Evolutionary conservation across 1,284 basidiomycete genomes (phyloP), one percentile per base, ranked within the genome.

Genomic region (Neolentinus lepideus): DNA sequence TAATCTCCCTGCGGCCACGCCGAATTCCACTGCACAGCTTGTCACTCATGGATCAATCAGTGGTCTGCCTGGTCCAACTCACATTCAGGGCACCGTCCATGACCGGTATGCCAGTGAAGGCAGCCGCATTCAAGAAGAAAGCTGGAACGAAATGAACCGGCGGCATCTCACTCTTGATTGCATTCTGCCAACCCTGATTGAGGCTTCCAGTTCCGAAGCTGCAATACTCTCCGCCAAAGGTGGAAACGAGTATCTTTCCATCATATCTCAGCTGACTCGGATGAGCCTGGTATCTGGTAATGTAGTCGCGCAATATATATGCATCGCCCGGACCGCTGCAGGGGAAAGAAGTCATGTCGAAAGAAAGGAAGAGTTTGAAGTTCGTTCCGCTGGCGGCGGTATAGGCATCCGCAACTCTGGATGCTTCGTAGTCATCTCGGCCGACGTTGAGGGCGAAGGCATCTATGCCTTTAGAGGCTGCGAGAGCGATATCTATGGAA

Each of bases 291-390:
- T 75, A 80, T 4, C 61, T 64, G n/a, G 64, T 65, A 59, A 81
- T 72, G 56, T 77, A 73, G 22, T 64, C 61, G 56, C 72, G 71
- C 21, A 83, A 63, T 16, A 63, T 55, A 46, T 56, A 59, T 11
- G 64, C 69, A 62, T 83, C 75, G 3, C 51, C 59, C 2, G 67
- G 55, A 6, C 60, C 61, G 2, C 60, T 60, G 66, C 82, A 83
- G 3, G 73, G 68, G 26, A 77, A 52, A 2, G 68, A 73, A 27
- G 71, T 71, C 77, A 84, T 80, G 69, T 84, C 82, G 60, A 84
- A 75, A 25, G 77, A 79, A 53, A 84, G 62, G 72, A 83, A 83
- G 33, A 84, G 66, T 65, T 78, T 78, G 74, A 84, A 83, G 11
- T 57, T 50, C 2, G 62, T 59, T 8, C 55, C 57, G 29, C 33